Evolutionary conservation across 805 yeast genomes (phyloP).

Genomic region (Lipomyces mesembrius): DNA sequence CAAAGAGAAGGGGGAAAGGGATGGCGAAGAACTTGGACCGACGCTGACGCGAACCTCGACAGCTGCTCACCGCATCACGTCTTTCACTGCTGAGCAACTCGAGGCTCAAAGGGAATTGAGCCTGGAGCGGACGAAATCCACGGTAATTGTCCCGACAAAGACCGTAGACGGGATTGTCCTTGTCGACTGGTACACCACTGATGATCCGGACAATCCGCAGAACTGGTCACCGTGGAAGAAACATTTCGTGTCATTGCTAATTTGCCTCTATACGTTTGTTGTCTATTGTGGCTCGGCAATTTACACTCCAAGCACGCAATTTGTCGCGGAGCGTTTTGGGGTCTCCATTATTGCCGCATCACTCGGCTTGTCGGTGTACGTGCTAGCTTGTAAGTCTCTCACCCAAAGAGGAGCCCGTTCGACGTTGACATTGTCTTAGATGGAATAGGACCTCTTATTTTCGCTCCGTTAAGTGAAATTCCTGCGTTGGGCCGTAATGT

Average conservation of each 20-base stretch:
- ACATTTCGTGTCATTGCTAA: constrained; percentile 47
- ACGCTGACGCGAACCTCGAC: constrained; percentile 2
- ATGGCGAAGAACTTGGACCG: not conserved
- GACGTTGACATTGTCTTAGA: constrained; percentile 46
- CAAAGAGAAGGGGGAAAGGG: constrained; percentile 1
- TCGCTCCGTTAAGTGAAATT: constrained; percentile 63
- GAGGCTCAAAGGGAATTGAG: constrained; percentile 2
- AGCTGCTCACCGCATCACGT: not conserved
- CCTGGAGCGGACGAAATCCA: not conserved
- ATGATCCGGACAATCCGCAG: constrained; percentile 49
- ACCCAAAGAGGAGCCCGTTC: not conserved
- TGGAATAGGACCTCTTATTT: constrained; percentile 63
- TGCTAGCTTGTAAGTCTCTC: constrained; percentile 47
- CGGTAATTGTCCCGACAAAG: constrained; percentile 4
- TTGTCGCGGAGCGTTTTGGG: constrained; percentile 52
- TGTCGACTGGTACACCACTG: constrained; percentile 34
- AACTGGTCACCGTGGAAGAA: constrained; percentile 58
- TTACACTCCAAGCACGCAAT: constrained; percentile 56
- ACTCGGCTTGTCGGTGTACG: constrained; percentile 58
- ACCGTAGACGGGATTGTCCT: constrained; percentile 6
- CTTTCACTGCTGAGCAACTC: constrained; percentile 2
- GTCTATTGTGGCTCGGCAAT: constrained; percentile 64
- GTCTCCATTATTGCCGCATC: constrained; percentile 53
- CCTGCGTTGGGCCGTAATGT: constrained; percentile 58
- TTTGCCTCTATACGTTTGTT: constrained; percentile 54